phyloP scores from a whole-genome alignment of 2,329 filamentous ascomycete genomes.

The Phialophora tarda region DNA sequence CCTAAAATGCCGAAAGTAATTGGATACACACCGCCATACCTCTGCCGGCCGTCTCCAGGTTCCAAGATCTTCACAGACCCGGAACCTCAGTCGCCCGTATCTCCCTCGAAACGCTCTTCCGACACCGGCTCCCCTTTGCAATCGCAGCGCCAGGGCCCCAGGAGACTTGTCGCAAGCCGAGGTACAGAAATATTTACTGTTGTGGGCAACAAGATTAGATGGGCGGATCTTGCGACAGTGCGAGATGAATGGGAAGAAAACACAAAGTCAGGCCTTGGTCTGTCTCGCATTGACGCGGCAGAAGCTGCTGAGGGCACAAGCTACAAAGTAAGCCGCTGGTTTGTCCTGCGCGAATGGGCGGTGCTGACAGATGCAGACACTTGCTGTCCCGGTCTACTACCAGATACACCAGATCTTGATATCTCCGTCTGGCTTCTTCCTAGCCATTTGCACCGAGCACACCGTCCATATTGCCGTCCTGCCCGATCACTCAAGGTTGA shows the following conservation, averaged over 20 bases:
- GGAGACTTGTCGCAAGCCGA: constrained; percentile 73
- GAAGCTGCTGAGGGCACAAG: constrained; percentile 10
- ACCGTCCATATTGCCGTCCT: constrained; percentile 88
- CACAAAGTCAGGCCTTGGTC: constrained; percentile 33
- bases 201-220: constrained; percentile 86
- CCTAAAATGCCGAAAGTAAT: constrained; percentile 80
- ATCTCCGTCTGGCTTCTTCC: constrained; percentile 78
- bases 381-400: constrained; percentile 78
- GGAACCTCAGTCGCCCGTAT: constrained; percentile 52
- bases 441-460: constrained; percentile 81
- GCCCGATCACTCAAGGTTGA: constrained; percentile 78
- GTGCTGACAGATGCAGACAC: constrained; percentile 50
- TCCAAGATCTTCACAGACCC: constrained; percentile 73
- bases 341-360: background rate
- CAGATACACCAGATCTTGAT: constrained; percentile 84
- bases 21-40: constrained; percentile 85
- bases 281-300: constrained; percentile 13
- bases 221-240: constrained; percentile 81
- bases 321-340: constrained; percentile 54
- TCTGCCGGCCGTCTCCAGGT: constrained; percentile 76
- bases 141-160: constrained; percentile 49
- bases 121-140: constrained; percentile 42
- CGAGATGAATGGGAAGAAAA: constrained; percentile 66
- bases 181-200: constrained; percentile 90
- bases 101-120: constrained; percentile 44